Percentiles rank a stretch among this genome's conserved stretches.
These are phyloP conservation scores for Paraurostyla sp. DNA, from an alignment of 73 alveolate species.

Conservation along the genomic window DNA sequence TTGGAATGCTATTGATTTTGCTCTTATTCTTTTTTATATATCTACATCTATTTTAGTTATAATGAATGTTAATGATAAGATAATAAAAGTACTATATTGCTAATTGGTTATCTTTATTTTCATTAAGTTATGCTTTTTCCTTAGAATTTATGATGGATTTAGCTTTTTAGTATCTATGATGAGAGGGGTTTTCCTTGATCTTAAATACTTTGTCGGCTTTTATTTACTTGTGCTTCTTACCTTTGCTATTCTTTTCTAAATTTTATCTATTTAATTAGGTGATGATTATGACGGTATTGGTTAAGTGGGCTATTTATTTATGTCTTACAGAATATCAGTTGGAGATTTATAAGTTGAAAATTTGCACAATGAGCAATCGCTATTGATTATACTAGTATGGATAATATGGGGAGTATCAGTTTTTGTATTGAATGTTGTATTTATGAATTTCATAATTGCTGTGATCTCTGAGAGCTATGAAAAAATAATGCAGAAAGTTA, in stretches of 20 bases:
- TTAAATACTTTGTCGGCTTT: neutral
- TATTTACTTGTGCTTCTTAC: neutral
- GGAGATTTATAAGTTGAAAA: constrained; percentile 55
- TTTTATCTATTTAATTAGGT: neutral
- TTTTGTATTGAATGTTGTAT: neutral
- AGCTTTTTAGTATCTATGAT: constrained; percentile 35
- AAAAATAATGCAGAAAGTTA: too few species aligned
- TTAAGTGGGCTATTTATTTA: constrained; percentile 30
- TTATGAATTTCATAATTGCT: constrained; percentile 58
- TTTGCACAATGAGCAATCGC: neutral
- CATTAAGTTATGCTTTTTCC: constrained; percentile 1
- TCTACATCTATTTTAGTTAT: neutral
- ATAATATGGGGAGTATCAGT: constrained; percentile 24
- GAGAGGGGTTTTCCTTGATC: constrained; percentile 10
- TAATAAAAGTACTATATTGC: neutral
- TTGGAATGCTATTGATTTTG: neutral
- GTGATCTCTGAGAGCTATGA: too few species aligned
- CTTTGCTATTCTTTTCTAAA: constrained; percentile 5
- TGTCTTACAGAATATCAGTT: constrained; percentile 53
- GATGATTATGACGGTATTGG: constrained; percentile 1
- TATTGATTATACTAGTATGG: constrained; percentile 5
- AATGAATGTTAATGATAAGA: neutral
- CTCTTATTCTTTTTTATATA: neutral
- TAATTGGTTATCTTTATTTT: neutral
- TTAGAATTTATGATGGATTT: constrained; percentile 36